These are phyloP conservation scores for Boehmeria nivea DNA, from an alignment of 306 rosid species.

Conservation along the genomic window DNA sequence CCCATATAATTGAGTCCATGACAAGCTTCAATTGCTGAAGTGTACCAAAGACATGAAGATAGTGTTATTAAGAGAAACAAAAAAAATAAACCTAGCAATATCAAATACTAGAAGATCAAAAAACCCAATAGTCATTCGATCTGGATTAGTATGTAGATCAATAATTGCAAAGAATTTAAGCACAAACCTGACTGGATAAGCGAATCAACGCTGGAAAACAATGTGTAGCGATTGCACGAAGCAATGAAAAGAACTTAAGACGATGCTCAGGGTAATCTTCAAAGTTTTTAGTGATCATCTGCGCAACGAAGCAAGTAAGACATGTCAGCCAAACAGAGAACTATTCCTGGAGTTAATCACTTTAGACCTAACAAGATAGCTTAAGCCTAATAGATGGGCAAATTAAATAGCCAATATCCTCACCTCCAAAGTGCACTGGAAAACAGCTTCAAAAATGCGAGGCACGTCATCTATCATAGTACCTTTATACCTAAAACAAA, in stretches of 20 bases:
- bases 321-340: conserved; percentile 10
- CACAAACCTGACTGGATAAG: conserved; percentile 79
- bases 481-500: conserved; percentile 60
- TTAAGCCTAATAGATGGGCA: neutral
- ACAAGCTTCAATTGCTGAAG: conserved; percentile 94
- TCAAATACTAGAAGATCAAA: neutral
- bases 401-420: conserved; percentile 10
- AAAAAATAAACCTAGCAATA: neutral
- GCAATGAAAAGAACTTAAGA: conserved; percentile 91
- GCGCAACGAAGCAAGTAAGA: conserved; percentile 3
- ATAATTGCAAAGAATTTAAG: conserved; percentile 4
- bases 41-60: neutral
- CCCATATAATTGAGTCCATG: conserved; percentile 98
- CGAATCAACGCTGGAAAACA: conserved; percentile 90
- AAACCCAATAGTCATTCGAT: too few species aligned
- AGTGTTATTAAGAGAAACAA: neutral
- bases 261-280: conserved; percentile 99
- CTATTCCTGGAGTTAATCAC: neutral
- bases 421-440: conserved; percentile 97
- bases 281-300: conserved; percentile 94
- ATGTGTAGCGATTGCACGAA: conserved; percentile 88
- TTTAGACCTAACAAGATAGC: neutral
- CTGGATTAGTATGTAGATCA: too few species aligned
- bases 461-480: conserved; percentile 94
- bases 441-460: conserved; percentile 96